Base-by-base conservation (phyloP, 352 stramenopile species). In the Phytophthora pseudosyringae region DNA sequence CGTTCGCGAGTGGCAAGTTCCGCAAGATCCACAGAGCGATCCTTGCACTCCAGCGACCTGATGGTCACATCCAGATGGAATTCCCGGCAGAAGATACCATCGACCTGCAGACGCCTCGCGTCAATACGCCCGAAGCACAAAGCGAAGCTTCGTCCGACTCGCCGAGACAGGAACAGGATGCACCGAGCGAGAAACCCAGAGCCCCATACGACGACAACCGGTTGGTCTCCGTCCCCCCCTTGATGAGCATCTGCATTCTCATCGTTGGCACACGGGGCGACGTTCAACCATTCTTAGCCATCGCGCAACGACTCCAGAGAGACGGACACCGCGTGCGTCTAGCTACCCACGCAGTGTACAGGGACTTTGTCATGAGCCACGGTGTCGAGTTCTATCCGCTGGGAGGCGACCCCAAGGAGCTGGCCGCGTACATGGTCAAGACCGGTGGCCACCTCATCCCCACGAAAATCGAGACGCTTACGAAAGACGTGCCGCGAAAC, bases 361-460 rank as follows among this genome's bases (percentile, higher is more conserved):
- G 93, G 13, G 55, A 84, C 10, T 93, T 91, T 43, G 91, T 98
- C 9, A 85, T 78, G 25, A 78, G 76, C 1, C 73, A 89, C 26
- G 77, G 67, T 26, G 69, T 94, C 16, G 86, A 93, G 71, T 94
- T 94, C 63, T 94, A 93, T 53, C 85, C 86, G 13, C 52, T 94
- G 11, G 83, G 71, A 7, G 83, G 83, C 38, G 80, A 92, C 47
- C 86, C 83, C 11, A 90, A 91, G 52, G 82, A 90, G 36, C 67
- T 94, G 7, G 76, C 83, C 0, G 78, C 86, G 9, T 98, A 97
- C 81, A 98, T 98, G 93, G 87, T 97, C 48, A 92, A 95, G 58
- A 96, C 89, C 3, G 75, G 81, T 31, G 90, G 89, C 1, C 80
- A 83, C 35, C 49, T 96, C 12, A 87, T 95, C 33, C 86, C 86